These are phyloP conservation scores for Boletus patriciae DNA, from an alignment of 768 basidiomycete species.

Conservation along the genomic window DNA sequence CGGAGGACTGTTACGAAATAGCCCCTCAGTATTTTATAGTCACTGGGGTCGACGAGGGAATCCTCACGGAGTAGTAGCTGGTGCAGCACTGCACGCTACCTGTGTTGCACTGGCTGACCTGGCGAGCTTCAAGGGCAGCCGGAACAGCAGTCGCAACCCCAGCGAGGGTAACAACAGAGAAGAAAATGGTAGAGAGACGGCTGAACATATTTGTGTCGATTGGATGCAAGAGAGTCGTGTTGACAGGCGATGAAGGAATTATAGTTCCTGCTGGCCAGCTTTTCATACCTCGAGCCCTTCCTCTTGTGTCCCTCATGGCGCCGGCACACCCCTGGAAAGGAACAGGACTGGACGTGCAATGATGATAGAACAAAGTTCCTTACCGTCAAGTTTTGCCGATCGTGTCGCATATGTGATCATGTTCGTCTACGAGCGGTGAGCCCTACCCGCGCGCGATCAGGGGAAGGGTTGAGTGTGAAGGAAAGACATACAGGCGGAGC, in stretches of 20 bases:
- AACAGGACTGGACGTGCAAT: neutral
- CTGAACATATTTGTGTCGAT: conserved; percentile 2
- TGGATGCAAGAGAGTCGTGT: neutral
- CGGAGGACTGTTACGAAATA: neutral
- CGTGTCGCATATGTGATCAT: neutral
- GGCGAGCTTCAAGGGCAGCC: neutral
- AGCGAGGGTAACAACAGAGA: conserved; percentile 6
- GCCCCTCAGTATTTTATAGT: neutral
- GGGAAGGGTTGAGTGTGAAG: neutral
- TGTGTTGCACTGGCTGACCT: conserved; percentile 36
- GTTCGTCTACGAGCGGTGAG: neutral
- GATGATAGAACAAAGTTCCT: neutral
- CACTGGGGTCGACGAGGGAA: neutral
- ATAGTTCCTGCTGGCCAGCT: neutral
- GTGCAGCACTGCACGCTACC: conserved; percentile 32
- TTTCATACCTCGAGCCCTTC: neutral
- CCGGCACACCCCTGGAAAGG: neutral
- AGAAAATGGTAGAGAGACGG: neutral
- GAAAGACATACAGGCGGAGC: neutral
- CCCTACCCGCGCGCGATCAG: neutral
- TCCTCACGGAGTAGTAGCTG: neutral
- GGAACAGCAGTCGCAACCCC: conserved; percentile 4
- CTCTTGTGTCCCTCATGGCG: neutral
- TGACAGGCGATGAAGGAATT: neutral
- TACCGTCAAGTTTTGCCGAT: neutral